Conservation (phyloP, 78 protist genomes). For the Dictyostelium purpureum region DNA sequence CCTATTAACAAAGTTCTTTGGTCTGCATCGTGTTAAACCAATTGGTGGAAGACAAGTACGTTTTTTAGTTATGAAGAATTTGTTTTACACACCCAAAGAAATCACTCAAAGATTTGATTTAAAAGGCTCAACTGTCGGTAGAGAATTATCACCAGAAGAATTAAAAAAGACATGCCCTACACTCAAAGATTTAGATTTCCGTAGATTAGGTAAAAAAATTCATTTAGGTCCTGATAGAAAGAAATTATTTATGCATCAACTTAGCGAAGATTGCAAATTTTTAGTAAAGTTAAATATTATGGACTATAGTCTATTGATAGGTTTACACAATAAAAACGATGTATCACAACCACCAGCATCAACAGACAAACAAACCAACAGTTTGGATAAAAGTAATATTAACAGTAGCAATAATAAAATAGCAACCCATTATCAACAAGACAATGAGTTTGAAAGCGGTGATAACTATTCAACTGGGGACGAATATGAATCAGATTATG, state of each 20-base stretch:
- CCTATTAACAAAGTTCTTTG: conserved; percentile 91
- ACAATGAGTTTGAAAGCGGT: neutral
- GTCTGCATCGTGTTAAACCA: conserved; percentile 86
- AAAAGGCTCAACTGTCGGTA: conserved; percentile 85
- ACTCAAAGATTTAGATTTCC: conserved; percentile 75
- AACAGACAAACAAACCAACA: neutral
- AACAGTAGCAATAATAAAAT: neutral
- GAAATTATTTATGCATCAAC: conserved; percentile 67
- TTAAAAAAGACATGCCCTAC: conserved; percentile 61
- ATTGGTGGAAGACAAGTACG: conserved; percentile 80
- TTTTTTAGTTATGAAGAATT: conserved; percentile 94
- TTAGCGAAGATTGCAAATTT: conserved; percentile 77
- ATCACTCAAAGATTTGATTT: conserved; percentile 91
- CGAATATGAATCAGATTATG: conserved; percentile 12
- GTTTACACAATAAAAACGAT: conserved; percentile 36
- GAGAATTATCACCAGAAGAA: conserved; percentile 69
- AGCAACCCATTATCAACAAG: neutral
- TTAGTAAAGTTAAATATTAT: conserved; percentile 83
- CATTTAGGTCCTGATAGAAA: conserved; percentile 63
- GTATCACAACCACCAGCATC: neutral
- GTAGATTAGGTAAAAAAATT: conserved; percentile 40
- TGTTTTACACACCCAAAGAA: conserved; percentile 82
- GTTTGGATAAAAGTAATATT: neutral
- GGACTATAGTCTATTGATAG: conserved; percentile 91
- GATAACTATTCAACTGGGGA: conserved; percentile 44